A percentile compares a stretch with the other conserved stretches of the same genome.
Evolutionary conservation across 352 stramenopile genomes (phyloP).

Genomic region (Pythium periplocum): DNA sequence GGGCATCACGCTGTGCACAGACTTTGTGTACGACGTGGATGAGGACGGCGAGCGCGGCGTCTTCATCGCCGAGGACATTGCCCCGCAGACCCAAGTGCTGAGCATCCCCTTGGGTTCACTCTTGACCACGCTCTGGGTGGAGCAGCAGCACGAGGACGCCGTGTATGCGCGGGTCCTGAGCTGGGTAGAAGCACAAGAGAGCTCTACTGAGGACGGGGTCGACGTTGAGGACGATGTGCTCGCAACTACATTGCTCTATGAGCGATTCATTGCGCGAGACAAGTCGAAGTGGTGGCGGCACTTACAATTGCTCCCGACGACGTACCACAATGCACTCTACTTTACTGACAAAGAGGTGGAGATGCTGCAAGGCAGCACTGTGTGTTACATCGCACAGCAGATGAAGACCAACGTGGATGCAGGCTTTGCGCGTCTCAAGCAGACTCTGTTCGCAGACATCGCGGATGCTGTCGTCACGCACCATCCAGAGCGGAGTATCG

Average conservation of each 20-base stretch:
- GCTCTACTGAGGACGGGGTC: not conserved
- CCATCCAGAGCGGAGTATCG: constrained; percentile 21
- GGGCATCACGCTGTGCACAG: constrained; percentile 51
- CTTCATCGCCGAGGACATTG: constrained; percentile 77
- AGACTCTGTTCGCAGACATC: constrained; percentile 41
- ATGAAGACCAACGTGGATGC: constrained; percentile 47
- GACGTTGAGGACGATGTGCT: constrained; percentile 64
- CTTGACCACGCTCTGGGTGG: constrained; percentile 35
- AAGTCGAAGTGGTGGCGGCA: constrained; percentile 61
- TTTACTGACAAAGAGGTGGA: constrained; percentile 37
- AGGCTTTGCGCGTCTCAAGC: constrained; percentile 40
- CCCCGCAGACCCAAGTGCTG: constrained; percentile 65
- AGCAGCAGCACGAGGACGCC: constrained; percentile 15
- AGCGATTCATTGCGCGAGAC: constrained; percentile 40
- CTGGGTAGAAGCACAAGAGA: no score
- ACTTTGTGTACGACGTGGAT: constrained; percentile 77
- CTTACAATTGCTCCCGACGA: constrained; percentile 45
- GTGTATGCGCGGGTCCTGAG: constrained; percentile 26
- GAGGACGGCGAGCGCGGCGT: constrained; percentile 58
- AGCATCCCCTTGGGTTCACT: constrained; percentile 55
- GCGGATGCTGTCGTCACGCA: constrained; percentile 30
- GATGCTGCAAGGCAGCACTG: constrained; percentile 47
- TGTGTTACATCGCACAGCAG: constrained; percentile 60
- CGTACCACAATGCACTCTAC: constrained; percentile 73
- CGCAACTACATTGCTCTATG: constrained; percentile 65